Base-by-base conservation (phyloP, 768 basidiomycete species). In the Leccinum pellstonianum region DNA sequence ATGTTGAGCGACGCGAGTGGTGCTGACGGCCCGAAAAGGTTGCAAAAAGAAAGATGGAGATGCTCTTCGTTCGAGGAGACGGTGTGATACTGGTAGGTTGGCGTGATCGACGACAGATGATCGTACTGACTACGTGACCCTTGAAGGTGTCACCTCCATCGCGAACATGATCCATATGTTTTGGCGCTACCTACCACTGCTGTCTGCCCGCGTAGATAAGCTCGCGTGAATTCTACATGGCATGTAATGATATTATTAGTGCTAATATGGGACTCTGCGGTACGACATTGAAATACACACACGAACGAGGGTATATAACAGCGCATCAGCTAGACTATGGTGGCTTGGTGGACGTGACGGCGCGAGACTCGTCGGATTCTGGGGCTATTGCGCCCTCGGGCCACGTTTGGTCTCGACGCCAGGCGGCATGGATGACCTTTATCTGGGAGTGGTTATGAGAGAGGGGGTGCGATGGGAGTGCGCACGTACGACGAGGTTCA, bases 61-160 rank as follows among this genome's bases (percentile, higher is more conserved):
- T 99, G 96, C 80, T 99, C 46, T 99, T 98, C 69, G 95, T 99
- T 1, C 81, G 97, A 73, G 96, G 96, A 54, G 96, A 98, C 72
- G 94, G 96, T 57, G 96, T 98, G 19, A 98, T 98, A 64, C 77
- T 98, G 72, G 96, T 97, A 62, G 62, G 87, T 79, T 25, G 48
- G 12, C 19, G 37, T 21, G 54, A 51, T 37, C 3, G 47, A 51
- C 35, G 47, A 46, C 43, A 21, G 27, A 25, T 23, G 31, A 35
- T n/a, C 21, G 19, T 47, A 56, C 59, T 72, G 58, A 68, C 58
- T 57, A n/a, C 31, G 55, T 61, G 58, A 52, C 41, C 27, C 64
- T 43, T 19, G 43, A 37, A 92, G 90, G 90, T 92, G 49, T 92
- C 90, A 5, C 90, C 90, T 52, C 90, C 90, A 51, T 85, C 88